Evolutionary conservation across 768 basidiomycete species (phyloP).

Genomic region (Glaciozyma antarctica): DNA sequence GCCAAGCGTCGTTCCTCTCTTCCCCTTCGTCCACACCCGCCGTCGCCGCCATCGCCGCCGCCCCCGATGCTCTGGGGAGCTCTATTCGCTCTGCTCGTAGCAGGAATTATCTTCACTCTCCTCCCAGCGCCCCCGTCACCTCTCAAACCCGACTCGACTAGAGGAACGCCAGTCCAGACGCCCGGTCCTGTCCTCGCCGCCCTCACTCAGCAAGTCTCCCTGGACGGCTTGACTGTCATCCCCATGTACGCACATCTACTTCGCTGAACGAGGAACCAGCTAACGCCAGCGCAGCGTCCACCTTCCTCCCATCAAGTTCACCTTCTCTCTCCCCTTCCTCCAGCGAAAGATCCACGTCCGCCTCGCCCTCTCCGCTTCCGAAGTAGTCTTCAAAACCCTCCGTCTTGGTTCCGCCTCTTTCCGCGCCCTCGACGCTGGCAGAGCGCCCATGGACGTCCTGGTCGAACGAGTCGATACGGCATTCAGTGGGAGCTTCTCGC

Average conservation of each 20-base stretch:
- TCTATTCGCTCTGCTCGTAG: background rate
- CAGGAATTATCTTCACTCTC: background rate
- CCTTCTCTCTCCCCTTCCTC: background rate
- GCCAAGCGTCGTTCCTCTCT: too few species aligned
- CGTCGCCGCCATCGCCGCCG: too few species aligned
- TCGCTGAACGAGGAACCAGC: background rate
- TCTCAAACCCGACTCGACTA: too few species aligned
- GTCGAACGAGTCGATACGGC: background rate
- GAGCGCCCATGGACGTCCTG: background rate
- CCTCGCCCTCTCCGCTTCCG: background rate
- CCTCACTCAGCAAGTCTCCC: background rate
- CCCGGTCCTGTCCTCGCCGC: background rate
- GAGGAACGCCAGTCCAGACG: background rate
- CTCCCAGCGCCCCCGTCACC: background rate
- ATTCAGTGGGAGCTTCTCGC: background rate
- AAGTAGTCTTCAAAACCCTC: background rate
- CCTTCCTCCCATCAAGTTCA: background rate
- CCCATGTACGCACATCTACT: background rate
- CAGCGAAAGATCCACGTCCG: background rate
- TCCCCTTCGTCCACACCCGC: too few species aligned
- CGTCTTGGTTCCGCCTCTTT: background rate
- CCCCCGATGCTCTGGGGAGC: background rate
- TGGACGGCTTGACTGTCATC: constrained; percentile 1
- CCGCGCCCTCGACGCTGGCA: background rate
- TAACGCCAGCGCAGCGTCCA: background rate